Conservation (phyloP, 2,329 filamentous ascomycete species). For the Aureobasidium subglaciale region DNA sequence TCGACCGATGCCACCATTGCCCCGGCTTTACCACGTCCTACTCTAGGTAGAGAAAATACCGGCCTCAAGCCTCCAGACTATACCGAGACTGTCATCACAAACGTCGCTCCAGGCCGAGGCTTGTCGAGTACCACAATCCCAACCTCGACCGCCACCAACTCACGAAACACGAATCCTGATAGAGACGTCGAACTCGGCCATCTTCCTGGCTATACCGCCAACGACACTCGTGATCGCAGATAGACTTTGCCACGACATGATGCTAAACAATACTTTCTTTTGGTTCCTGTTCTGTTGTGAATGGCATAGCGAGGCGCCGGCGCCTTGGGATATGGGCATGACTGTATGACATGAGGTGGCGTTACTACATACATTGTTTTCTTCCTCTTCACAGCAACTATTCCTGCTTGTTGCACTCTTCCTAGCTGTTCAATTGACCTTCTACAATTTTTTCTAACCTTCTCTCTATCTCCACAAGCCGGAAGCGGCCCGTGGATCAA, state of each 20-base stretch:
- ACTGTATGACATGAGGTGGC: too few species aligned
- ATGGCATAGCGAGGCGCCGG: conserved; percentile 3
- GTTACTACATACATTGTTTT: not conserved
- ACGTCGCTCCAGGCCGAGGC: not conserved
- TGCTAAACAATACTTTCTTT: not conserved
- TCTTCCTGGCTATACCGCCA: not conserved
- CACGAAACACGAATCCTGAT: not conserved
- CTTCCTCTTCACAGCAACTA: not conserved
- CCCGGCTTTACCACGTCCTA: conserved; percentile 32
- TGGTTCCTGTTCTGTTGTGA: not conserved
- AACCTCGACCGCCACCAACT: not conserved
- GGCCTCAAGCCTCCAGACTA: conserved; percentile 39
- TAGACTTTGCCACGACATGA: conserved; percentile 7
- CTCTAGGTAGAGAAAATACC: conserved; percentile 30
- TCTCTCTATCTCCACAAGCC: not conserved
- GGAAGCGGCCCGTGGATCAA: conserved; percentile 6
- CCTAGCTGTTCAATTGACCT: not conserved
- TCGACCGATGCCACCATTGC: not conserved
- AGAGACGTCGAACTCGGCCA: not conserved
- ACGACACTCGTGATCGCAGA: conserved; percentile 1
- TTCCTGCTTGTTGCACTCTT: not conserved
- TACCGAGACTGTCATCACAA: conserved; percentile 19
- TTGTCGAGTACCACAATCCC: not conserved
- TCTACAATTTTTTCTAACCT: not conserved
- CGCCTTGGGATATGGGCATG: not conserved